phyloP scores from a whole-genome alignment of 805 yeast species.

The Kluyveromyces siamensis region DNA sequence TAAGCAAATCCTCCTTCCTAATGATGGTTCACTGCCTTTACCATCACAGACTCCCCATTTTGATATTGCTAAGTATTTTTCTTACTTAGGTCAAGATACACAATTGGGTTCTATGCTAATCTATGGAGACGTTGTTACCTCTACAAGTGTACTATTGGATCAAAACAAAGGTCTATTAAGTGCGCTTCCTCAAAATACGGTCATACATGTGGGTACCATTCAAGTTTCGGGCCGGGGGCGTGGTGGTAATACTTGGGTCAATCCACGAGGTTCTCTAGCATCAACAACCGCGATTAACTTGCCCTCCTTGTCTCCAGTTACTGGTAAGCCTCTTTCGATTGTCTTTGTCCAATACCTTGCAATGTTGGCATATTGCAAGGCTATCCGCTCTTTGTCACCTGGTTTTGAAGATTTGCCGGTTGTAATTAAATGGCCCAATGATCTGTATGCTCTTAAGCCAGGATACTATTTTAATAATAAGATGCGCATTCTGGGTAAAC shows the following conservation, averaged over 20 bases:
- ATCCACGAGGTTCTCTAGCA: slow-evolving; percentile 87
- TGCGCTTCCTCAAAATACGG: slow-evolving; percentile 31
- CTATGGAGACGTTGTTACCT: slow-evolving; percentile 85
- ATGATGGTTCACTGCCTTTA: slow-evolving; percentile 41
- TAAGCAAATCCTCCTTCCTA: slow-evolving; percentile 40
- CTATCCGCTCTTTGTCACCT: slow-evolving; percentile 48
- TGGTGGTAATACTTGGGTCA: slow-evolving; percentile 92
- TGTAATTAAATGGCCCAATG: slow-evolving; percentile 94
- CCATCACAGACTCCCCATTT: slow-evolving; percentile 61
- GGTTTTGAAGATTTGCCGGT: slow-evolving; percentile 74
- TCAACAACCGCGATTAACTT: slow-evolving; percentile 61
- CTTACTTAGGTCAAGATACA: slow-evolving; percentile 22
- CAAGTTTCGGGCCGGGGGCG: slow-evolving; percentile 92
- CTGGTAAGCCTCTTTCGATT: slow-evolving; percentile 44
- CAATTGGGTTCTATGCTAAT: slow-evolving; percentile 54
- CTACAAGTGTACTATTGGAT: slow-evolving; percentile 75
- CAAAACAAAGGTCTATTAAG: slow-evolving; percentile 52
- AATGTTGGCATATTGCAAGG: slow-evolving; percentile 74
- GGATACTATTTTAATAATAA: slow-evolving; percentile 35
- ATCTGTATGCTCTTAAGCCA: slow-evolving; percentile 68
- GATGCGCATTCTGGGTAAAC: slow-evolving; percentile 14
- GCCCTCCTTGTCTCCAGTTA: slow-evolving; percentile 32
- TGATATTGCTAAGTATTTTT: slow-evolving; percentile 49
- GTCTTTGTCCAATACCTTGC: slow-evolving; percentile 83
- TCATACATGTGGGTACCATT: slow-evolving; percentile 51